Conservation (phyloP, 2,329 filamentous ascomycete genomes). For the Stemphylium vesicarium region DNA sequence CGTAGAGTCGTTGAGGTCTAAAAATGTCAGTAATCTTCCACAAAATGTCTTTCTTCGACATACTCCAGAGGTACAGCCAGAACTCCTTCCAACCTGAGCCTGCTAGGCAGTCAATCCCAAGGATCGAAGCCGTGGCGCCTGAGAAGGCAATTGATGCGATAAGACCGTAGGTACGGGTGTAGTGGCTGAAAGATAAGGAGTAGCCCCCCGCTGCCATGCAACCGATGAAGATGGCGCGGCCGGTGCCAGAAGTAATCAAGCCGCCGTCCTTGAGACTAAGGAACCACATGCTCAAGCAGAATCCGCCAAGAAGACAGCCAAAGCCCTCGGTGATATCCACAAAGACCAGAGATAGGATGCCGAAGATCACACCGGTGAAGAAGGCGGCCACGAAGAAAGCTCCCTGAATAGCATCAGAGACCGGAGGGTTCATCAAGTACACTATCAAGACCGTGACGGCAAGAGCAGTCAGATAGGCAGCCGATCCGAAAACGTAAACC, state of each 20-base stretch:
- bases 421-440: constrained; percentile 84
- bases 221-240: constrained; percentile 77
- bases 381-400: constrained; percentile 83
- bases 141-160: constrained; percentile 79
- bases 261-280: constrained; percentile 78
- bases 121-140: constrained; percentile 77
- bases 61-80: constrained; percentile 89
- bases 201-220: constrained; percentile 72
- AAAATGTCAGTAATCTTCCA: constrained; percentile 18
- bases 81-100: constrained; percentile 93
- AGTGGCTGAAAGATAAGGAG: constrained; percentile 72
- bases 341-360: constrained; percentile 77
- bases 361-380: constrained; percentile 75
- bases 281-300: constrained; percentile 89
- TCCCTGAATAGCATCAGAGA: constrained; percentile 78
- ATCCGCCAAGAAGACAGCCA: constrained; percentile 87
- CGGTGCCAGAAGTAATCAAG: constrained; percentile 66
- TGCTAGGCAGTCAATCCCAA: constrained; percentile 92
- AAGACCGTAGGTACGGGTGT: constrained; percentile 78
- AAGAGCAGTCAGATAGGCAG: constrained; percentile 73
- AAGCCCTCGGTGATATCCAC: constrained; percentile 82
- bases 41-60: constrained; percentile 29
- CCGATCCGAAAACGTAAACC: constrained; percentile 70
- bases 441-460: constrained; percentile 82
- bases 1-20: constrained; percentile 72